Conservation (phyloP, 2,329 filamentous ascomycete genomes). For the Salinomyces thailandicus region DNA sequence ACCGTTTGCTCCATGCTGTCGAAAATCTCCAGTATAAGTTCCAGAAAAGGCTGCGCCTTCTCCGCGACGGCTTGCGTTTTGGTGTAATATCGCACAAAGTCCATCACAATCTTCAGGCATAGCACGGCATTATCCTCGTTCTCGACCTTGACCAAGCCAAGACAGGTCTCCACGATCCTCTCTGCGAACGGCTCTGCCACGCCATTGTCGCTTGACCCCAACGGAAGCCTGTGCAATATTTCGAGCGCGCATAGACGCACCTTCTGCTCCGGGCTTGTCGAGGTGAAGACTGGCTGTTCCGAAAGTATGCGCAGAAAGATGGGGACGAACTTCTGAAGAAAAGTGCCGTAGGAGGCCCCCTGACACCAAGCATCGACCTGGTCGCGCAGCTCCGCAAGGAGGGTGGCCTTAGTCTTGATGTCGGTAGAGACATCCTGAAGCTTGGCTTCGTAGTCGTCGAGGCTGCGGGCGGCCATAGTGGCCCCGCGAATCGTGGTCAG, state of each 20-base stretch:
- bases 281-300: constrained; percentile 82
- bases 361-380: constrained; percentile 80
- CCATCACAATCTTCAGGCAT: constrained; percentile 96
- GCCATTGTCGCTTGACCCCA: constrained; percentile 51
- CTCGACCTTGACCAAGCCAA: constrained; percentile 77
- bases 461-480: constrained; percentile 31
- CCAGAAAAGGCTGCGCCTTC: constrained; percentile 81
- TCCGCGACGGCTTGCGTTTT: constrained; percentile 56
- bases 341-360: constrained; percentile 64
- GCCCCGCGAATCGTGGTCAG: constrained; percentile 3
- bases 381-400: constrained; percentile 79
- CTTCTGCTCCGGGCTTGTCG: constrained; percentile 84
- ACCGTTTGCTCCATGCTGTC: constrained; percentile 90
- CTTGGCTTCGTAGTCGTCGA: constrained; percentile 38
- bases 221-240: constrained; percentile 79
- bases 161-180: constrained; percentile 81
- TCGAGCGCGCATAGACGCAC: constrained; percentile 88
- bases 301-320: constrained; percentile 78
- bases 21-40: constrained; percentile 90
- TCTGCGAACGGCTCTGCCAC: constrained; percentile 79
- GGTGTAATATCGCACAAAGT: constrained; percentile 85
- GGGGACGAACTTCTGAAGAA: constrained; percentile 80
- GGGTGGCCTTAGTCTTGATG: constrained; percentile 66
- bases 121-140: constrained; percentile 99
- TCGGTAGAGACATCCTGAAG: constrained; percentile 45